phyloP scores from a whole-genome alignment of 2,329 filamentous ascomycete genomes.

The Pseudogymnoascus sp. region DNA sequence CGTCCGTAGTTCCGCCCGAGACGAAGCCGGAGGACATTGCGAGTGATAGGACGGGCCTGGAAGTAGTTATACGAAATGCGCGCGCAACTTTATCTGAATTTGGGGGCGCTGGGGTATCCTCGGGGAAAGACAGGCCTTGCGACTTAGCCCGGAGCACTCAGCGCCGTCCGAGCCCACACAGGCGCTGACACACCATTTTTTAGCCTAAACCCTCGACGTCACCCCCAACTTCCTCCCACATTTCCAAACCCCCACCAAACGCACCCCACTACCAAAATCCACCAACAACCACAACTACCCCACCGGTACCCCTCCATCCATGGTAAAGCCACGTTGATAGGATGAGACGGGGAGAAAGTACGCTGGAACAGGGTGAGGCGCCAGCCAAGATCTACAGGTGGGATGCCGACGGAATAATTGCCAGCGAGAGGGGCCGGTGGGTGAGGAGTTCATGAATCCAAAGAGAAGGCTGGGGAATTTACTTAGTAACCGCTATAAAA shows the following conservation, averaged over 20 bases:
- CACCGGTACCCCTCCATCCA: background rate
- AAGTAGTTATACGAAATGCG: background rate
- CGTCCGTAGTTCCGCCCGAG: conserved; percentile 39
- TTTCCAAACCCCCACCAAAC: background rate
- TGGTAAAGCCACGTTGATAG: background rate
- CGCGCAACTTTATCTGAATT: background rate
- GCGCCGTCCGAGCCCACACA: background rate
- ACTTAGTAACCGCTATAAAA: background rate
- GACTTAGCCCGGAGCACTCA: background rate
- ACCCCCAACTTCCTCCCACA: conserved; percentile 2
- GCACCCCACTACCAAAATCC: background rate
- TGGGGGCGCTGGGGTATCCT: background rate
- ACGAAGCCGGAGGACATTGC: conserved; percentile 42
- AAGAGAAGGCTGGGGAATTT: background rate
- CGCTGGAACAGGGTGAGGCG: background rate
- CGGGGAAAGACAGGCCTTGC: background rate
- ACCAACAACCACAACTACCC: background rate
- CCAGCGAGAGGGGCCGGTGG: background rate
- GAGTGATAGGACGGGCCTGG: background rate
- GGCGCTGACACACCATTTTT: background rate
- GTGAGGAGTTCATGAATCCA: background rate
- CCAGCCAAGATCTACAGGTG: background rate
- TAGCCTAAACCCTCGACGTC: background rate
- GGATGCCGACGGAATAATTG: background rate
- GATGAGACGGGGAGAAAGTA: background rate